These are phyloP conservation scores for Debaryomycetaceae sp. DNA, from an alignment of 1,139 yeast species.

Conservation along the genomic window DNA sequence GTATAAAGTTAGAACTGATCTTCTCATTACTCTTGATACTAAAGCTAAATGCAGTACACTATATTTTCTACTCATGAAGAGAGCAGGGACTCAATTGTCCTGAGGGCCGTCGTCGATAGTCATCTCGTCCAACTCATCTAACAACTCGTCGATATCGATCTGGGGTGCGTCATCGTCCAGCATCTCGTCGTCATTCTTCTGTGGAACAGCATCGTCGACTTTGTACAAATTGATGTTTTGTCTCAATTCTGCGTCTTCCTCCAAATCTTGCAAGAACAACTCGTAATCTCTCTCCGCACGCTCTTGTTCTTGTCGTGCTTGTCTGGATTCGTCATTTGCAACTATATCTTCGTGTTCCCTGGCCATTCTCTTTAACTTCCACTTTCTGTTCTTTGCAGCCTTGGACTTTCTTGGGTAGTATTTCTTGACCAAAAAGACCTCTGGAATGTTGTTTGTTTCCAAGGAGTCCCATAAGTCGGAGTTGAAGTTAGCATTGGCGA, in stretches of 20 bases:
- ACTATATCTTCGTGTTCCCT: slow-evolving; percentile 86
- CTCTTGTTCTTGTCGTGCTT: slow-evolving; percentile 84
- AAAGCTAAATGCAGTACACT: slow-evolving; percentile 6
- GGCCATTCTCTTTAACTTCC: slow-evolving; percentile 99
- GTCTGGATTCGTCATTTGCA: slow-evolving; percentile 73
- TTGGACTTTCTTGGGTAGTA: slow-evolving; percentile 76
- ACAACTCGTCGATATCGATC: slow-evolving; percentile 74
- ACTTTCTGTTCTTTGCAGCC: slow-evolving; percentile 76
- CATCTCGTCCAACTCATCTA: slow-evolving; percentile 93
- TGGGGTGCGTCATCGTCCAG: slow-evolving; percentile 76
- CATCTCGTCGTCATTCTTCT: slow-evolving; percentile 41
- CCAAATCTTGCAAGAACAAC: slow-evolving; percentile 92
- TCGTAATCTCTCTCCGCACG: slow-evolving; percentile 95
- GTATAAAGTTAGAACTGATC: neutral
- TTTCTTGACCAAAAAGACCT: slow-evolving; percentile 89
- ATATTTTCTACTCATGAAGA: neutral
- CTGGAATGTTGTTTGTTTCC: slow-evolving; percentile 68
- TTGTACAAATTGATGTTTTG: slow-evolving; percentile 87
- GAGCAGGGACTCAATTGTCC: neutral
- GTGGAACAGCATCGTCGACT: slow-evolving; percentile 36
- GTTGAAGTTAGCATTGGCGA: slow-evolving; percentile 82
- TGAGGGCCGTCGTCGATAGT: slow-evolving; percentile 51
- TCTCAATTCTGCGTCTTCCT: slow-evolving; percentile 94
- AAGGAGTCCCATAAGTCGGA: slow-evolving; percentile 78
- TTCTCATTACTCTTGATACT: neutral